Base-by-base conservation (phyloP, 2,329 filamentous ascomycete genomes). In the Aspergillus thermomutatus region DNA sequence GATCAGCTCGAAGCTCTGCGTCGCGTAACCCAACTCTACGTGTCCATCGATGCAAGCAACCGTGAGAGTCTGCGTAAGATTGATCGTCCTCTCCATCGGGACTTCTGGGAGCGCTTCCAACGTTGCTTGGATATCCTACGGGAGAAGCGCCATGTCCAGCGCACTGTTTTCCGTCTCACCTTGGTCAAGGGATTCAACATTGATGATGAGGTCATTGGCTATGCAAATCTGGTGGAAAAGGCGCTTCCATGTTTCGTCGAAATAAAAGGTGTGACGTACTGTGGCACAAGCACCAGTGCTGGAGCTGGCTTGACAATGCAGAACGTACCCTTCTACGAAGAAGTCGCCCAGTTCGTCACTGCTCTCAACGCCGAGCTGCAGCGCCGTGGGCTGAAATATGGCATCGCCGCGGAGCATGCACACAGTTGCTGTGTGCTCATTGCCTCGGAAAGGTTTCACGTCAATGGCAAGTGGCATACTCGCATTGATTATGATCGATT, bases 111-210 rank as follows among this genome's bases (percentile, higher is more conserved):
- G 76, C 87, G 94, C 4, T 97, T 97, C 82, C 87, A 90, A 70
- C 83, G 88, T 31, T 97, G 94, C 69, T 83, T 97, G 34, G 91
- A 95, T 58, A 96, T 99, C 60, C 79, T 97, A 23, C 85, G 90
- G 17, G 88, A 90, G 72, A 89, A 90, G 75, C 85, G 93, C 43
- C 88, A 90, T 78, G 83, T 87, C 54, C 93, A 97, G 72, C 87
- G 93, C 54, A 97, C 94, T 5, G 94, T 97, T 3, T 97, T 96
- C 80, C 87, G 94, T 1, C 83, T 97, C 3, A 97, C 93, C 0
- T 86, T 99, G 2, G 94, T 97, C 70, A 97, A 97, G 78, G 93
- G 92, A 3, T 97, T 99, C 83, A 97, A 99, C 72, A 86, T 97
- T 62, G 93, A 96, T 25, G 92, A 96, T 65, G 94, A 97, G 74